Percentiles rank a stretch among this genome's conserved stretches.
Evolutionary conservation across 495 filamentous ascomycete genomes (phyloP).

Genomic region (Ascobolus immersus): DNA sequence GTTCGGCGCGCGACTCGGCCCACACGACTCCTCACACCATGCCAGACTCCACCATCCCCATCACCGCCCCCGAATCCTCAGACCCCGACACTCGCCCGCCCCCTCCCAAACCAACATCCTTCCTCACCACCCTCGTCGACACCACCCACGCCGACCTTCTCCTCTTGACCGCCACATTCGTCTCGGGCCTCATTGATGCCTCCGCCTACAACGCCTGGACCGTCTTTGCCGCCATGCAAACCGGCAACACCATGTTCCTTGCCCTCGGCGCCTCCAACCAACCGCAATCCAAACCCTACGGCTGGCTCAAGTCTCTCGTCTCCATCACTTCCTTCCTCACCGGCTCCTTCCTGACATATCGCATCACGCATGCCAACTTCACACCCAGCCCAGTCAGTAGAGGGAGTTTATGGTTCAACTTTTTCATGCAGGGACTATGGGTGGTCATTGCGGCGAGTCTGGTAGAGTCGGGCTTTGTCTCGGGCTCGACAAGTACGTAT

Average conservation of each 20-base stretch:
- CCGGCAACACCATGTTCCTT: slow-evolving; percentile 41
- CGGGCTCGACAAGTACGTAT: neutral
- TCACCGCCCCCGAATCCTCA: no score
- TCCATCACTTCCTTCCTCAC: slow-evolving; percentile 32
- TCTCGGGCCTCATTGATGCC: slow-evolving; percentile 35
- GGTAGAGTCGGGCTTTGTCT: neutral
- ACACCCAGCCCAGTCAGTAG: neutral
- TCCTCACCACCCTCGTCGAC: no score
- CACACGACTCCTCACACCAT: no score
- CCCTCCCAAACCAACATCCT: no score
- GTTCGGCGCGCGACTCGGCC: no score
- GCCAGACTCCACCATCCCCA: no score
- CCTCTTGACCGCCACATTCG: slow-evolving; percentile 29
- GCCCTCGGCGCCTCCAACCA: slow-evolving; percentile 33
- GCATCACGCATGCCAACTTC: slow-evolving; percentile 1
- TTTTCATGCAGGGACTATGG: neutral
- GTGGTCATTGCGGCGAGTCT: neutral
- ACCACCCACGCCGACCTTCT: slow-evolving; percentile 29
- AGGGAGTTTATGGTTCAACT: neutral
- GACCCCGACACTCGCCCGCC: no score
- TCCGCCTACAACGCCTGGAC: slow-evolving; percentile 35
- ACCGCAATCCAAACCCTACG: slow-evolving; percentile 26
- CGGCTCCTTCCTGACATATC: slow-evolving; percentile 22
- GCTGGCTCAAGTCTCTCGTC: slow-evolving; percentile 36
- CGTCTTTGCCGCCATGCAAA: slow-evolving; percentile 39